Conservation (phyloP, 169 alveolate species). For the Fabrea salina region DNA sequence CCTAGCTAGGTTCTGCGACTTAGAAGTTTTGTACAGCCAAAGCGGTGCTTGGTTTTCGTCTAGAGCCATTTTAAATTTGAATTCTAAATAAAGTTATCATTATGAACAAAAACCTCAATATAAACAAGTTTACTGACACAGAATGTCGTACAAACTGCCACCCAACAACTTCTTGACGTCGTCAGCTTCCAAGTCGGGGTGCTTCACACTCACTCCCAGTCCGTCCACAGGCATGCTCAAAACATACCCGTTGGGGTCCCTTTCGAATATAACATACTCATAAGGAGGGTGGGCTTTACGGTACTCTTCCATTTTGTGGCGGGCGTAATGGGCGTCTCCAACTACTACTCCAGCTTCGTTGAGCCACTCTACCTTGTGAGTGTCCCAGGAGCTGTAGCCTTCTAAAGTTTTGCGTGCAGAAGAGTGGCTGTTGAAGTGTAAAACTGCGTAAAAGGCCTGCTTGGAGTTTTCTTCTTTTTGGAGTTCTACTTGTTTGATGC, state of each 20-base stretch:
- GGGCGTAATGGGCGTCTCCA: conserved; percentile 31
- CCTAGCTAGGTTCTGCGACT: no score
- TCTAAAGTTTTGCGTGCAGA: conserved; percentile 33
- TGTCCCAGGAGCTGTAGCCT: conserved; percentile 18
- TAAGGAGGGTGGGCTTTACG: conserved; percentile 7
- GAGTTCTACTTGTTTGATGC: background rate
- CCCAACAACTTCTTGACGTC: background rate
- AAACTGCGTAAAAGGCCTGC: background rate
- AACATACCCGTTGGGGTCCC: conserved; percentile 26
- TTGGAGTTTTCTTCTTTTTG: background rate
- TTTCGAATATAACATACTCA: conserved; percentile 21
- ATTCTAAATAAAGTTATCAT: no score
- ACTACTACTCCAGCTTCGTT: background rate
- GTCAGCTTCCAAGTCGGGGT: background rate
- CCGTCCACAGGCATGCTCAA: conserved; percentile 22
- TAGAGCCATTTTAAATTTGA: no score
- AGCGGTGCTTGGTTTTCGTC: no score
- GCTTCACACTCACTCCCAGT: background rate
- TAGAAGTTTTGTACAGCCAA: no score
- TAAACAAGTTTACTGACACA: no score
- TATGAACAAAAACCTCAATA: no score
- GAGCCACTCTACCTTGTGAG: conserved; percentile 18
- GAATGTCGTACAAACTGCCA: background rate
- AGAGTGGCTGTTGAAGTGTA: conserved; percentile 34
- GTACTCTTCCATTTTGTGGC: conserved; percentile 33